phyloP scores from a whole-genome alignment of 176 grass and related monocot species.

The Guadua angustifolia region DNA sequence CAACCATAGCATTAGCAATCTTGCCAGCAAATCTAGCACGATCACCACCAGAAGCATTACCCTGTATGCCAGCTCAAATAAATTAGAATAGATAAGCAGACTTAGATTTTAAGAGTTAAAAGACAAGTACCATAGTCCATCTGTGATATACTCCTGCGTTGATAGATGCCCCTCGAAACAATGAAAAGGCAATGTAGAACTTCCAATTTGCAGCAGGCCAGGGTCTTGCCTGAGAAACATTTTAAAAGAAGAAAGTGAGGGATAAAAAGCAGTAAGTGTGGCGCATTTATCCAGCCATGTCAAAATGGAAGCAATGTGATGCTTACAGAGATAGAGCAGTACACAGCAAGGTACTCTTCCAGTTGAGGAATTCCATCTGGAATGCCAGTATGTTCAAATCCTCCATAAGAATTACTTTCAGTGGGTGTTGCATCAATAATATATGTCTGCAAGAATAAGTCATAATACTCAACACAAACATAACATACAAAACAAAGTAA shows the following conservation, averaged over 20 bases:
- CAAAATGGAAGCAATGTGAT: conserved; percentile 12
- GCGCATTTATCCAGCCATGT: neutral
- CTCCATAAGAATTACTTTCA: conserved; percentile 59
- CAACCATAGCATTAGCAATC: conserved; percentile 63
- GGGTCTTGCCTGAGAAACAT: conserved; percentile 62
- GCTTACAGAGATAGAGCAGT: conserved; percentile 79
- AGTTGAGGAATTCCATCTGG: conserved; percentile 91
- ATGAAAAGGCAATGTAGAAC: conserved; percentile 84
- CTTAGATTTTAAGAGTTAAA: conserved; percentile 32
- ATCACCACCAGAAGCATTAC: conserved; percentile 97
- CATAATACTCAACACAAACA: conserved; percentile 26
- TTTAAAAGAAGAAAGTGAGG: conserved; percentile 14
- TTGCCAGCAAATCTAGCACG: conserved; percentile 74
- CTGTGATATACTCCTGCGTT: conserved; percentile 93
- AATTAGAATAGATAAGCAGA: conserved; percentile 36
- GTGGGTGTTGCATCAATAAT: conserved; percentile 52
- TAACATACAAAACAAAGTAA: neutral
- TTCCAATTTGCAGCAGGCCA: conserved; percentile 94
- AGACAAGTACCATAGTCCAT: conserved; percentile 81
- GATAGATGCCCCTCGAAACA: conserved; percentile 91
- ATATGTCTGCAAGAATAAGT: conserved; percentile 59
- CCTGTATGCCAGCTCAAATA: conserved; percentile 63
- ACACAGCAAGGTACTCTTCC: conserved; percentile 82
- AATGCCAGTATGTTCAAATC: conserved; percentile 65
- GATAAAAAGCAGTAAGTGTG: conserved; percentile 2